Percentiles rank a stretch among this genome's conserved stretches.
Evolutionary conservation across 164 flowering plant species (phyloP).

Genomic region (Chloranthus sessilifolius): DNA sequence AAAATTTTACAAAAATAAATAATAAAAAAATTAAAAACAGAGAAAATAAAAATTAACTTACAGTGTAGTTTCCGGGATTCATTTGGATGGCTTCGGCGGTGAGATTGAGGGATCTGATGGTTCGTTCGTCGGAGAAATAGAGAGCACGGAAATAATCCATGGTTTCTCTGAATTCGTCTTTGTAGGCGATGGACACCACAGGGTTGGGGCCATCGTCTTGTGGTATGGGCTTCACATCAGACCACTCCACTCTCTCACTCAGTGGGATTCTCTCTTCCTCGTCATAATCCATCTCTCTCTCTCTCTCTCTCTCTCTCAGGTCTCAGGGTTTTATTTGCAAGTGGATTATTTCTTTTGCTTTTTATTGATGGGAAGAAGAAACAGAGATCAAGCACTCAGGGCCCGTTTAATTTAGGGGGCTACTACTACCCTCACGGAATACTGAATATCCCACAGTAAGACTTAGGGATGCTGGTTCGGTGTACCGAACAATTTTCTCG

Average conservation of each 20-base stretch:
- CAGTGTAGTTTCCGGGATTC: conserved; percentile 91
- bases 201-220: conserved; percentile 94
- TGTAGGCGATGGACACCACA: conserved; percentile 84
- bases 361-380: too few relatives aligned
- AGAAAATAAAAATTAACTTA: conserved; percentile 10
- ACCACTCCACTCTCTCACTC: conserved; percentile 62
- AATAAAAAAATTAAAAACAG: not conserved
- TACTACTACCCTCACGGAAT: too few relatives aligned
- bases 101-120: conserved; percentile 62
- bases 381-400: too few relatives aligned
- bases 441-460: too few relatives aligned
- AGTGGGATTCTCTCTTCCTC: conserved; percentile 37
- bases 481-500: too few relatives aligned
- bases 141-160: conserved; percentile 94
- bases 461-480: too few relatives aligned
- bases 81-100: conserved; percentile 54
- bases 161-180: conserved; percentile 62
- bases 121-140: conserved; percentile 63
- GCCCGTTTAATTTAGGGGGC: too few relatives aligned
- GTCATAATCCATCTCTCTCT: conserved; percentile 31
- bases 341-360: too few relatives aligned
- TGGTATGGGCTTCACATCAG: conserved; percentile 68
- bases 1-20: not conserved
- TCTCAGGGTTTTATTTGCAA: too few relatives aligned
- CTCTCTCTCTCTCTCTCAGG: too few relatives aligned